A percentile compares a stretch with the other conserved stretches of the same genome.
Conservation (phyloP, 371 early-diverging fungal species). For the Mucor velutinosus region DNA sequence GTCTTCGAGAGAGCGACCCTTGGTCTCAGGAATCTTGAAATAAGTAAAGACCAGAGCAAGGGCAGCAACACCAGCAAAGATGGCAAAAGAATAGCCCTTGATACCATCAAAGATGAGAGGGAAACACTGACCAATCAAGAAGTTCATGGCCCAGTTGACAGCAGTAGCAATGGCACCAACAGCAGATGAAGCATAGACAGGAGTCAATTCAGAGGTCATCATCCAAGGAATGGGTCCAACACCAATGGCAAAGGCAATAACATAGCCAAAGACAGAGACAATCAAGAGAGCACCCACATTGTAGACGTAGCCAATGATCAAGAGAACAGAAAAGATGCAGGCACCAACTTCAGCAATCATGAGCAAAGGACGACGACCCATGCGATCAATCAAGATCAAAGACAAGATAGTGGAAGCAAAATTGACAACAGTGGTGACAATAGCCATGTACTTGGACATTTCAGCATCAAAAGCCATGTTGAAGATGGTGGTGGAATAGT, state of each 20-base stretch:
- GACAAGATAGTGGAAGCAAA: conserved; percentile 57
- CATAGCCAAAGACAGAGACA: conserved; percentile 70
- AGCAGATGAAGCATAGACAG: conserved; percentile 60
- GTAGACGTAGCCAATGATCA: conserved; percentile 57
- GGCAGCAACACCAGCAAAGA: conserved; percentile 43
- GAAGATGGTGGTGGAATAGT: conserved; percentile 74
- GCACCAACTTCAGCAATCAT: conserved; percentile 62
- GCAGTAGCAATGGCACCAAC: conserved; percentile 51
- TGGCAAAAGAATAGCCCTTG: conserved; percentile 66
- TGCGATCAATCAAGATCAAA: conserved; percentile 38
- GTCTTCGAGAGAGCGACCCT: conserved; percentile 67
- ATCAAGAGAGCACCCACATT: conserved; percentile 56
- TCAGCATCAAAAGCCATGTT: conserved; percentile 42
- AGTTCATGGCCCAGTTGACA: conserved; percentile 62
- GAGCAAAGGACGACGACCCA: conserved; percentile 51
- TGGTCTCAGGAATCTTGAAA: too few species aligned
- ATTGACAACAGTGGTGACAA: conserved; percentile 61
- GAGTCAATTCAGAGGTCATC: conserved; percentile 68
- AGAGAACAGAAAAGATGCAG: conserved; percentile 51
- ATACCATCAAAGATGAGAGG: conserved; percentile 59
- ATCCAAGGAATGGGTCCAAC: conserved; percentile 81
- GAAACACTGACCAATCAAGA: conserved; percentile 60
- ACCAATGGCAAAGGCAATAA: conserved; percentile 79
- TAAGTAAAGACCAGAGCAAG: too few species aligned
- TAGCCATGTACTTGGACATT: conserved; percentile 59